A percentile compares a stretch with the other conserved stretches of the same genome.
Conservation (phyloP, 805 yeast species). For the Hanseniaspora vineae region DNA sequence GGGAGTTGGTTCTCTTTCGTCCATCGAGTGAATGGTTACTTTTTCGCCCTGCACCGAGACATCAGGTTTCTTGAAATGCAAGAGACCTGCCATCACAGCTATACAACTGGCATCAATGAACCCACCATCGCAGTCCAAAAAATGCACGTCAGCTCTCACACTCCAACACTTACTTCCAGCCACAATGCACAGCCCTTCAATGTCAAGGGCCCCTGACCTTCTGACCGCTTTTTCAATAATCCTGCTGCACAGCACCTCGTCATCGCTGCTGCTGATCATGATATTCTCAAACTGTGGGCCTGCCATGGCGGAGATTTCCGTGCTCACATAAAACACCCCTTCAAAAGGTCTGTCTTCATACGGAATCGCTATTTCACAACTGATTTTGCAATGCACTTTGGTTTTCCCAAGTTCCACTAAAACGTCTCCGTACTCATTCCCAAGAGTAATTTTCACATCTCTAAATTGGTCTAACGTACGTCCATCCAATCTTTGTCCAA, state of each 20-base stretch:
- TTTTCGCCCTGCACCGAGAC: slow-evolving; percentile 56
- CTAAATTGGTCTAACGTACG: slow-evolving; percentile 55
- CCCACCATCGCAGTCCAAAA: slow-evolving; percentile 85
- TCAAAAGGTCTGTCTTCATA: slow-evolving; percentile 89
- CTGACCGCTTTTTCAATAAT: slow-evolving; percentile 85
- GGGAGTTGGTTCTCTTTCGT: slow-evolving; percentile 80
- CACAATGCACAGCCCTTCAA: slow-evolving; percentile 79
- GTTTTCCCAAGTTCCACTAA: slow-evolving; percentile 72
- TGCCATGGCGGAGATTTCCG: slow-evolving; percentile 87
- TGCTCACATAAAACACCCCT: slow-evolving; percentile 71
- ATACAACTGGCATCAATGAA: slow-evolving; percentile 81
- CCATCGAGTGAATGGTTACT: slow-evolving; percentile 52
- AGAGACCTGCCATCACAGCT: slow-evolving; percentile 77
- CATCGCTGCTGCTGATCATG: slow-evolving; percentile 53
- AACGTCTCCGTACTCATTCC: slow-evolving; percentile 68
- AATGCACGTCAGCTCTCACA: slow-evolving; percentile 79
- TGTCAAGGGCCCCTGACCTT: slow-evolving; percentile 80
- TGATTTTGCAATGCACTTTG: slow-evolving; percentile 33
- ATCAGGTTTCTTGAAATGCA: slow-evolving; percentile 78
- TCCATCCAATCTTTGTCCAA: slow-evolving; percentile 55
- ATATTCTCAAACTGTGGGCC: slow-evolving; percentile 64
- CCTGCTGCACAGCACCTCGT: slow-evolving; percentile 69
- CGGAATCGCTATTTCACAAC: slow-evolving; percentile 68
- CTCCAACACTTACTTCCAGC: slow-evolving; percentile 91
- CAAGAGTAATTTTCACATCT: slow-evolving; percentile 48